phyloP scores from a whole-genome alignment of 768 basidiomycete species.

The Termitomyces bulborhizus region DNA sequence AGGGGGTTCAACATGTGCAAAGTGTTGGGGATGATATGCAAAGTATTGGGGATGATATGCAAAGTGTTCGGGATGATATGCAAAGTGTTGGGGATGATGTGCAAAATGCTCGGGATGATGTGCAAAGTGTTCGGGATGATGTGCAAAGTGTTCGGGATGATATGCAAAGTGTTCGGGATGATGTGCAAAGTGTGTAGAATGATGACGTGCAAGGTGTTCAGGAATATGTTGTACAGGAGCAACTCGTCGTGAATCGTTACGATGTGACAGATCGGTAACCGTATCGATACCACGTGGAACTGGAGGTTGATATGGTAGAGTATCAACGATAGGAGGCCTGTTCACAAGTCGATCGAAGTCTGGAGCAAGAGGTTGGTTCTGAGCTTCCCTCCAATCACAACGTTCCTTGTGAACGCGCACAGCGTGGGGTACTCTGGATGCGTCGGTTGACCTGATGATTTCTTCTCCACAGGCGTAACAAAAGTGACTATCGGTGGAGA shows the following conservation, averaged over 20 bases:
- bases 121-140: too few species aligned
- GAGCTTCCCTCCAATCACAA: background rate
- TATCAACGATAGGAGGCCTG: background rate
- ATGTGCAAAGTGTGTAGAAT: too few species aligned
- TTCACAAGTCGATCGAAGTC: background rate
- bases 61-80: background rate
- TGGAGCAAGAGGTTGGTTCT: background rate
- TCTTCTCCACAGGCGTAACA: slow-evolving; percentile 45
- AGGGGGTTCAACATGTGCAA: background rate
- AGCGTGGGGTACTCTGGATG: background rate
- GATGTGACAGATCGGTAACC: too few species aligned
- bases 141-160: too few species aligned
- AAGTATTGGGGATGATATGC: background rate
- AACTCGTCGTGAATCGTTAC: too few species aligned
- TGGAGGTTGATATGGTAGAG: background rate
- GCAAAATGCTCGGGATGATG: too few species aligned
- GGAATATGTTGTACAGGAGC: too few species aligned
- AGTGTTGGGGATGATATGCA: background rate
- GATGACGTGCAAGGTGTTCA: too few species aligned
- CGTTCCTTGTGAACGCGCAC: background rate
- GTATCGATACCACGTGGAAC: too few species aligned
- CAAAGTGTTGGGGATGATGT: too few species aligned
- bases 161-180: too few species aligned
- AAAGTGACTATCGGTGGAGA: slow-evolving; percentile 30
- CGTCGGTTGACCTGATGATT: slow-evolving; percentile 27